phyloP scores from a whole-genome alignment of 2,329 filamentous ascomycete species.

The Ceratocystis harringtonii region DNA sequence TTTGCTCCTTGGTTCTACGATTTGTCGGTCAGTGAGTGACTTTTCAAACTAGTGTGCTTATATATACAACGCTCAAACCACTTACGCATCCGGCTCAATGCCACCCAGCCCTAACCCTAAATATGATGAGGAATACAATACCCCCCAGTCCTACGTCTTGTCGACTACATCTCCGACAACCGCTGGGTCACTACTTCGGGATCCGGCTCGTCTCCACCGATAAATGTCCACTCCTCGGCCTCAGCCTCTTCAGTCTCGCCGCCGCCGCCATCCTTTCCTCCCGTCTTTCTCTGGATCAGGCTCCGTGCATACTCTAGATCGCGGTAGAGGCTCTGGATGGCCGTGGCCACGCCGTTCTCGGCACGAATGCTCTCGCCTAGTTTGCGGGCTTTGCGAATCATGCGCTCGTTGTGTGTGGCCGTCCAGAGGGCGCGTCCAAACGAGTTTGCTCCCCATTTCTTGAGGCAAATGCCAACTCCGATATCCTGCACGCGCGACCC shows the following conservation, averaged over 20 bases:
- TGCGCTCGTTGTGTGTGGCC: conserved; percentile 74
- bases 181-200: conserved; percentile 30
- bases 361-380: conserved; percentile 77
- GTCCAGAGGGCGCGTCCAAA: conserved; percentile 85
- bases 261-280: conserved; percentile 34
- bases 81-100: background rate
- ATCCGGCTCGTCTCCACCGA: conserved; percentile 44
- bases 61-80: background rate
- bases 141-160: background rate
- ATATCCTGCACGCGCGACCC: conserved; percentile 79
- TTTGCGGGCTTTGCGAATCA: conserved; percentile 72
- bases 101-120: background rate
- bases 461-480: conserved; percentile 78
- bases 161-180: conserved; percentile 20
- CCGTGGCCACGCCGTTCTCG: conserved; percentile 81
- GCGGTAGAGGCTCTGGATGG: conserved; percentile 84
- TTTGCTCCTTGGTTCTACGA: too few species aligned
- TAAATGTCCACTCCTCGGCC: conserved; percentile 82
- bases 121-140: background rate
- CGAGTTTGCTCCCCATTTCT: conserved; percentile 72
- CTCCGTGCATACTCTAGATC: conserved; percentile 86
- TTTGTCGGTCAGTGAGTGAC: background rate
- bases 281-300: conserved; percentile 51
- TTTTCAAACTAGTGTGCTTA: background rate
- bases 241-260: conserved; percentile 43